Evolutionary conservation across 345 rosid species (phyloP), one percentile per base, ranked within the genome.

Genomic region (Dipteronia dyeriana): DNA sequence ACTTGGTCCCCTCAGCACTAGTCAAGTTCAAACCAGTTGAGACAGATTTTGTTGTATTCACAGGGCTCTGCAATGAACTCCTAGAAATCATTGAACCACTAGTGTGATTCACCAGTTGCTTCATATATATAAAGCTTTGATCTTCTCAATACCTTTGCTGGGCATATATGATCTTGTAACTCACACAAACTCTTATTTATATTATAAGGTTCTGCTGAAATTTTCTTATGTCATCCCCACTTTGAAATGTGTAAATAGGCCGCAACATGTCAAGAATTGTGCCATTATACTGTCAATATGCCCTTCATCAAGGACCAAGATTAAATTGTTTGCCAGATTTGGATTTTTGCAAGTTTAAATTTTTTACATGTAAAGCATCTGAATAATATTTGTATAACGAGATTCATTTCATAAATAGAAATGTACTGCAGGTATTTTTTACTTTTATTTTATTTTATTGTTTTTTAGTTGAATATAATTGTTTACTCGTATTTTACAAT

Each of bases 1-100:
- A 86, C 51, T 85, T 96, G 85, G 98, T 96, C 74, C 98, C 99
- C 13, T 90, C 98, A 0, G 91, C 97, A 7, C 96, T 95, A 20
- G 78, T 95, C 80, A 92, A 90, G 85, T 93, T 93, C 83, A 92
- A 83, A 78, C 94, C 96, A 0, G 41, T 86, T 0, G 97, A 94
- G 85, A 88, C 97, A 0, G 90, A 91, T 75, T 81, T 89, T 0
- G 71, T 82, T 1, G 90, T 92, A 54, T 95, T 86, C 86, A 91
- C 94, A 19, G 97, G 99, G 17, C 93, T 93, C 68, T 66, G 83
- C 60, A 90, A 91, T 79, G 92, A 92, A 67, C 96, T 95, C 38
- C 81, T 88, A 5, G 82, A 85, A 81, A 87, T 88, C 76, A 88
- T 76, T 7, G 91, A 91, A 75, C 92, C 92, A 22, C 90, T 88